phyloP scores from a whole-genome alignment of 1,284 basidiomycete species.

The Cutaneotrichosporon sp. region DNA sequence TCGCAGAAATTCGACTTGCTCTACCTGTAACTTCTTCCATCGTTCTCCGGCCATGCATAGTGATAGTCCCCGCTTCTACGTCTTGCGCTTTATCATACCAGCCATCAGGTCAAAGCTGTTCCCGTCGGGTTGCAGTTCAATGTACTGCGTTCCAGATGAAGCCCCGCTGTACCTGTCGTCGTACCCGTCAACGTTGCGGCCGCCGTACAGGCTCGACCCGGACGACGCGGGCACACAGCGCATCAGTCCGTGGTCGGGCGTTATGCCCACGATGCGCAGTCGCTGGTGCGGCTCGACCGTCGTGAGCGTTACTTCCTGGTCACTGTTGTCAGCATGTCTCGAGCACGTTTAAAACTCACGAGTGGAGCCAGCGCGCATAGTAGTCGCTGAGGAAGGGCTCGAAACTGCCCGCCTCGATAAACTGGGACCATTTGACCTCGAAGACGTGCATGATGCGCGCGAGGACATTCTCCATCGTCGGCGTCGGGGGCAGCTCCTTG shows the following conservation, averaged over 20 bases:
- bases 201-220: constrained; percentile 35
- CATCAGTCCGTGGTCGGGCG: constrained; percentile 77
- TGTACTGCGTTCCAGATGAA: constrained; percentile 31
- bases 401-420: constrained; percentile 63
- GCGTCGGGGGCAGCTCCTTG: constrained; percentile 43
- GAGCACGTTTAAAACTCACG: constrained; percentile 56
- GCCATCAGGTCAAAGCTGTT: constrained; percentile 96
- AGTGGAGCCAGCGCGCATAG: constrained; percentile 76
- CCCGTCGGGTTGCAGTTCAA: constrained; percentile 82
- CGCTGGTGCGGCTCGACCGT: constrained; percentile 63
- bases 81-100: constrained; percentile 72
- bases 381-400: constrained; percentile 73
- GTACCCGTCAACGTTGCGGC: constrained; percentile 34
- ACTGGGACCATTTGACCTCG: constrained; percentile 69
- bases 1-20: too few relatives aligned
- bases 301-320: constrained; percentile 76
- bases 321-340: constrained; percentile 55
- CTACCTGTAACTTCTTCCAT: too few relatives aligned
- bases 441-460: constrained; percentile 74
- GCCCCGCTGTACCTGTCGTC: background rate
- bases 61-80: background rate
- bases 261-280: constrained; percentile 81
- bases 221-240: constrained; percentile 64
- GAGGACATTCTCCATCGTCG: constrained; percentile 68
- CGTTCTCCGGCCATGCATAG: too few relatives aligned